Base-by-base conservation (phyloP, 2,329 filamentous ascomycete species). In the Aspergillus latus region DNA sequence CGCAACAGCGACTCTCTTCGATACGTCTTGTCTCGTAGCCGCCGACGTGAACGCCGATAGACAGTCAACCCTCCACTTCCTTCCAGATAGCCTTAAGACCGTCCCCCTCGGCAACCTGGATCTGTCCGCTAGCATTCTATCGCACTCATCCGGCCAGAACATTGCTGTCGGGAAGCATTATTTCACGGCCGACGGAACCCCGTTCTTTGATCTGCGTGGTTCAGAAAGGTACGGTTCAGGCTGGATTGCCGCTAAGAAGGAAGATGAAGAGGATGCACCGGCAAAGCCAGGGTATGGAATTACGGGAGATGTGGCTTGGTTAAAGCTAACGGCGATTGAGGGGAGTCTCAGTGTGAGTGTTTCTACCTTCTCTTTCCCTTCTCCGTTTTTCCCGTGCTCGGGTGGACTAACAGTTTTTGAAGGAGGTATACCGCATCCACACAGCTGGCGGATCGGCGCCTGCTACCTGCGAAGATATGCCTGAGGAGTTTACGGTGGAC, bases 1-100 rank as follows among this genome's bases (percentile, higher is more conserved):
- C 8, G 79, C 79, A 21, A 66, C 74, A n/a, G 79, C 78, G 2
- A 72, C 71, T 2, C 70, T 80, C 2, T 76, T 76, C 59, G 75
- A 80, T 42, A 74, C 64, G 9, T 76, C 75, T 3, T 78, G 75
- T 56, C 49, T 74, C 52, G 73, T 66, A 52, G 50, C 67, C 30
- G 26, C 30, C 8, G 26, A 40, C 28, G 13, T 8, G 7, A 21
- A 28, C 6, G 4, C 49, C 1, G 39, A 21, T 8, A 16, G 63
- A 52, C 60, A 59, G 16, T 54, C 58, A 8, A 55, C 74, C 10
- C 60, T 73, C 4, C 65, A 72, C 54, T 64, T 69, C 15, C 52
- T 73, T 7, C 64, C 68, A 5, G 52, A 59, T 34, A 32, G 64
- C 30, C 21, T 67, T n/a, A 57, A 54, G n/a, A 16, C 52, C 11